Conservation (phyloP, 192 early-diverging fungal genomes). For the Spizellomyces sp. region DNA sequence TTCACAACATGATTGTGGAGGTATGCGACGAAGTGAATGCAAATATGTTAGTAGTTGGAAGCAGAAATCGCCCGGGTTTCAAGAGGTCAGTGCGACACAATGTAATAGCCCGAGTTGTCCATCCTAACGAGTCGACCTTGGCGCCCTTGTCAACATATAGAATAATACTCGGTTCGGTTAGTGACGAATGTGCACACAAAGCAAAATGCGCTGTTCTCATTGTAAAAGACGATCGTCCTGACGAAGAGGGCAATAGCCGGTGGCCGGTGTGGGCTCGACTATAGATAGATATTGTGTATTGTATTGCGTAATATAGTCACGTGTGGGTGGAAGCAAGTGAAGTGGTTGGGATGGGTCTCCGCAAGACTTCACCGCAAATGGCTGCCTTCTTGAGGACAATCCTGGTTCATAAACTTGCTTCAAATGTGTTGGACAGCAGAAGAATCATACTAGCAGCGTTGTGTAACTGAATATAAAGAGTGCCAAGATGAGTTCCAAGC, state of each 20-base stretch:
- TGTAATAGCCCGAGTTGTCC: neutral
- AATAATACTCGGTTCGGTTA: constrained; percentile 13
- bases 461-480: neutral
- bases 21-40: constrained; percentile 8
- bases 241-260: neutral
- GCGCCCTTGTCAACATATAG: neutral
- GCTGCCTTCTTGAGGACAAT: no score
- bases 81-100: neutral
- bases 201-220: constrained; percentile 11
- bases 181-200: constrained; percentile 10
- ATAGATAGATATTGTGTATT: neutral
- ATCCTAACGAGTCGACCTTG: neutral
- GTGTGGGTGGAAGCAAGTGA: neutral
- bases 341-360: neutral
- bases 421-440: no score
- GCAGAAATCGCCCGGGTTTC: neutral
- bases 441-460: neutral
- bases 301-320: neutral
- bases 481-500: neutral
- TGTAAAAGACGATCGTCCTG: constrained; percentile 3
- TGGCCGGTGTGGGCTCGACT: constrained; percentile 9
- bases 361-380: neutral
- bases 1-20: constrained; percentile 14
- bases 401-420: no score
- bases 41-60: neutral